Conservation (phyloP, 371 early-diverging fungal species). For the Mortierella sp. region DNA sequence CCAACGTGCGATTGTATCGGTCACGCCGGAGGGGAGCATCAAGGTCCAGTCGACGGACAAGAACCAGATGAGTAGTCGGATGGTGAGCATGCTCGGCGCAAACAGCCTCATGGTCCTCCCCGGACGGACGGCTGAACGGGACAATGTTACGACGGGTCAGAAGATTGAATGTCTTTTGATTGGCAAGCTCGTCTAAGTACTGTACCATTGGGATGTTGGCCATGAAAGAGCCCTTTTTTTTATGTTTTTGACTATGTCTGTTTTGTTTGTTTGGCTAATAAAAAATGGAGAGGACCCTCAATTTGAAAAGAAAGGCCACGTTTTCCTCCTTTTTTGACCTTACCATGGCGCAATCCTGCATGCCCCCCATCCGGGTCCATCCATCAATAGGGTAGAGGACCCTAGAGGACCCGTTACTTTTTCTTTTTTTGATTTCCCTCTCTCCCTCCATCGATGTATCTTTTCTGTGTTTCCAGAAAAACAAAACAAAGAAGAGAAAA, state of each 20-base stretch:
- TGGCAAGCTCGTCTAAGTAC: conserved; percentile 30
- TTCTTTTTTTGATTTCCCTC: neutral
- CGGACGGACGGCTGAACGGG: conserved; percentile 41
- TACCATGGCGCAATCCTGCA: conserved; percentile 3
- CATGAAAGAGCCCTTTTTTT: too few relatives aligned
- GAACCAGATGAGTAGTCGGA: conserved; percentile 83
- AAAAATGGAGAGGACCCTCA: neutral
- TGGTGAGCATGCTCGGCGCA: conserved; percentile 83
- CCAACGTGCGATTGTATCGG: conserved; percentile 74
- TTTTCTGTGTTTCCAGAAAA: neutral
- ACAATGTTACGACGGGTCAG: conserved; percentile 22
- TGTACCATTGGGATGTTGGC: too few relatives aligned
- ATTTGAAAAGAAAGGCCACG: conserved; percentile 1
- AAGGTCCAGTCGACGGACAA: conserved; percentile 77
- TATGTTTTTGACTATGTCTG: too few relatives aligned
- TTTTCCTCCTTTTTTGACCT: neutral
- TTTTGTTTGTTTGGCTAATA: neutral
- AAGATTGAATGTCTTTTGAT: conserved; percentile 55
- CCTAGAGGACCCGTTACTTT: conserved; percentile 1
- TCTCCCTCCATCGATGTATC: neutral
- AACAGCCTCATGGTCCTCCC: conserved; percentile 85
- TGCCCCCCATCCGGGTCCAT: too few relatives aligned
- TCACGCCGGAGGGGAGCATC: conserved; percentile 45
- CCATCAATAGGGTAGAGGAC: conserved; percentile 3
- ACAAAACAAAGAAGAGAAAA: neutral